These are phyloP conservation scores for Pleurotus ostreatus DNA, from an alignment of 768 basidiomycete species.

Conservation along the genomic window DNA sequence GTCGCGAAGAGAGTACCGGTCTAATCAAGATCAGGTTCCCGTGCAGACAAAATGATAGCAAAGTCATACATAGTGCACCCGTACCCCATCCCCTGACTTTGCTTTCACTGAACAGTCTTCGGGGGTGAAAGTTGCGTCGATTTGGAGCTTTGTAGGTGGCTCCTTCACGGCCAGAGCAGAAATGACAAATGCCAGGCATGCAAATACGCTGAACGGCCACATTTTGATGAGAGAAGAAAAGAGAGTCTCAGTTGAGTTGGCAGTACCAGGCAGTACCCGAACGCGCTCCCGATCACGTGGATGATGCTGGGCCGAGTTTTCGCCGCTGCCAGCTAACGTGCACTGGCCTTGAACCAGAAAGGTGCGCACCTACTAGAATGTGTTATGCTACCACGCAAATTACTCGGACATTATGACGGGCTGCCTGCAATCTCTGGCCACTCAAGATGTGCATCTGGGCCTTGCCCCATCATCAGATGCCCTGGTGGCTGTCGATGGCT, in stretches of 20 bases:
- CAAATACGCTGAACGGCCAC: conserved; percentile 47
- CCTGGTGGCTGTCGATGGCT: no score
- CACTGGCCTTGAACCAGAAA: no score
- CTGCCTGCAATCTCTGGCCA: no score
- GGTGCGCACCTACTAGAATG: no score
- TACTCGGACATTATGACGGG: no score
- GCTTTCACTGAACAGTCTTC: conserved; percentile 53
- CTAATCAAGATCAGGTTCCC: conserved; percentile 26
- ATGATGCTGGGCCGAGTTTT: no score
- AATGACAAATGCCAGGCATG: conserved; percentile 42
- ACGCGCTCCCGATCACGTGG: no score
- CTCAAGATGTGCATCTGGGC: no score
- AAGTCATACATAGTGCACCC: conserved; percentile 71
- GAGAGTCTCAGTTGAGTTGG: not conserved
- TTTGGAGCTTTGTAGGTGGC: conserved; percentile 51
- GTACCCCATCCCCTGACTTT: conserved; percentile 55
- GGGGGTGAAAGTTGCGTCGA: conserved; percentile 60
- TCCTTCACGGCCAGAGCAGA: conserved; percentile 33
- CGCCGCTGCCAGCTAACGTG: no score
- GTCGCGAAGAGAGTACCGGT: conserved; percentile 76
- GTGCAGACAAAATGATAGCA: not conserved
- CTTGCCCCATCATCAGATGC: no score
- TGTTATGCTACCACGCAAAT: not conserved
- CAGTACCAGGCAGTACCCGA: no score
- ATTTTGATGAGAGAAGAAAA: conserved; percentile 29